Base-by-base conservation (phyloP, 2,329 filamentous ascomycete genomes). In the Phoma sp. region DNA sequence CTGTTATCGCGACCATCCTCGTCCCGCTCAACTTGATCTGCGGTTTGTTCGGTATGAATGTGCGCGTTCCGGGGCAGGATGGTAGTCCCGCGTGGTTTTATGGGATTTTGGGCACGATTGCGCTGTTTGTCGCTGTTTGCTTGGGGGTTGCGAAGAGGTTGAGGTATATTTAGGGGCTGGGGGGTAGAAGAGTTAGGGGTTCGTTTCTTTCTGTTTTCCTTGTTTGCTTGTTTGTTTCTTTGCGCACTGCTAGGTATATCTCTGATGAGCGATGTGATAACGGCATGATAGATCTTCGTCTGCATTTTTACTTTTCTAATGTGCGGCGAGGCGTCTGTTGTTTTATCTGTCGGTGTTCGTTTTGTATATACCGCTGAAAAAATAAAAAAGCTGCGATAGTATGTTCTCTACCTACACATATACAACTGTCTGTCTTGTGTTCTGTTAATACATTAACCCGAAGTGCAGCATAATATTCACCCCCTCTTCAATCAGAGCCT, bases 11-110 rank as follows among this genome's bases (percentile, higher is more conserved):
- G 0, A 96, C 93, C 3, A 91, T 99, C 62, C 84, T 99, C n/a
- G 93, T 99, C 53, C 95, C 95, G 3, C 86, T 99, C 62, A 99
- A 98, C 73, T 80, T 99, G 61, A 87, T 98, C 58, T 96, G 91
- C 32, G 89, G 90, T 76, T 78, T 93, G 36, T 93, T 93, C 69
- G 91, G 91, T 48, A 96, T 96, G 91, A 96, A 96, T 76, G 90
- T 96, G 1, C 71, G 74, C 4, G 88, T 95, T 14, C 91, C 91
- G 0, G 92, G 87, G 49, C 73, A 78, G 18, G 74, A 74, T 17
- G 67, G 74, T 0, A 79, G 72, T 46, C 65, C 84, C 28, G 77
- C 64, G 4, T 85, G 85, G 74, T 88, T 87, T 76, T 86, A 86
- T 65, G 80, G 79, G n/a, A 86, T 87, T 50, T 62, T 87, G 0